Base-by-base conservation (phyloP, 1,284 basidiomycete genomes). In the Vanrija pseudolonga region DNA sequence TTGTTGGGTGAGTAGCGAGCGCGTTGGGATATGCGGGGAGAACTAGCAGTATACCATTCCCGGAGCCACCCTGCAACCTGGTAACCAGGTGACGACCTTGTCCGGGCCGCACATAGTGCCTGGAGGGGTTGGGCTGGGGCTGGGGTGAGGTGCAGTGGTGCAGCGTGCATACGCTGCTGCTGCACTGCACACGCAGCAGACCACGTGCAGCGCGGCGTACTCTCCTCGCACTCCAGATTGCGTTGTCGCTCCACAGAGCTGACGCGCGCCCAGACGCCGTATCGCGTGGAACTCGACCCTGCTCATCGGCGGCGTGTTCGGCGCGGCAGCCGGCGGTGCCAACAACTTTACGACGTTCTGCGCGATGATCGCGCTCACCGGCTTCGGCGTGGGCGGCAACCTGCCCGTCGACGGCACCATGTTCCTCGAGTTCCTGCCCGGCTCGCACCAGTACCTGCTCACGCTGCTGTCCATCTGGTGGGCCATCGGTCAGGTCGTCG, bases 391-490 rank as follows among this genome's bases (percentile, higher is more conserved):
- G 44, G 80, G 84, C 58, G 80, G 84, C 58, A 85, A 84, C 49
- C 66, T 83, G 17, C 83, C 81, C 3, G 82, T 83, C 20, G 82
- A 84, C 62, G 82, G 82, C 47, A 81, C 81, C 8, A 72, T 84
- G 46, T 84, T 80, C 65, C 75, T 84, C 46, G 83, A 84, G 63
- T 80, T 82, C 59, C 74, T 83, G 39, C 83, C 83, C 1, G 69
- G 77, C 47, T 78, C 77, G 12, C 77, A 83, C 55, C 82, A 85
- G 78, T 85, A 82, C 80, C 80, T 83, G 36, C 71, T 86, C 42
- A 86, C 84, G 0, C 74, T 86, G n/a, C 78, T 86, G 1, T 84
- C 83, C 11, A 78, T 81, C 26, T 85, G 83, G 80, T 86, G 85
- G 85, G 82, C 82, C 17, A 64, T 85, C 22, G 85, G 84, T 8